Base-by-base conservation (phyloP, 495 filamentous ascomycete species). In the Astrocystis sublimbata region DNA sequence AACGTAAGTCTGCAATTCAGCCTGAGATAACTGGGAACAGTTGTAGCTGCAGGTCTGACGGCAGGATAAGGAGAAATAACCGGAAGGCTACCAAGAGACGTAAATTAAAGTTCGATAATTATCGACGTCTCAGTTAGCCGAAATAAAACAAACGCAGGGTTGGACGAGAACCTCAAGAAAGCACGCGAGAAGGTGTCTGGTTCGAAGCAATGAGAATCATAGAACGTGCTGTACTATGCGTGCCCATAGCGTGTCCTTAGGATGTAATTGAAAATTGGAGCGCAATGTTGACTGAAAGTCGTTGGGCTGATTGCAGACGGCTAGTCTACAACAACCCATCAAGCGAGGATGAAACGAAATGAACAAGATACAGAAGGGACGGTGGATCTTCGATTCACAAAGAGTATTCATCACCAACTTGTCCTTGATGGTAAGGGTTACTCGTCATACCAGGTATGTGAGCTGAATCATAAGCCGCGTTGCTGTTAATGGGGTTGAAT, bases 401-500 rank as follows among this genome's bases (percentile, higher is more conserved):
- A 21, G 60, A 23, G 49, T 66, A 66, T 9, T 53, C 62, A 19
- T 63, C 61, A 23, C 52, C 45, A 43, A 35, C 13, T 38, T 57
- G 61, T 40, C 12, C 21, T 15, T 21, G 52, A 45, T 58, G 61
- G 21, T 63, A 63, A 26, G 52, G 43, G 21, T 53, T 42, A 19
- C 43, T 55, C 19, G 61, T 61, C 23, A 68, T 60, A 55, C 36
- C 19, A 26, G 65, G 15, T 61, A 72, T 57, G 61, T 72, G 67
- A 17, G 65, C 33, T 23, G 65, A 26, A 53, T 68, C 63, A 35
- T 68, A 70, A 33, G 30, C 42, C 28, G 56, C 28, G 9, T 49
- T 64, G 43, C 38, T 42, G 52, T 70, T 74, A 54, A 71, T 71
- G 17, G 72, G 63, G 17, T 71, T 60, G 56, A 74, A 74, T n/a